Conservation (phyloP, 139 green algal species). For the Chlamydomonas incerta region DNA sequence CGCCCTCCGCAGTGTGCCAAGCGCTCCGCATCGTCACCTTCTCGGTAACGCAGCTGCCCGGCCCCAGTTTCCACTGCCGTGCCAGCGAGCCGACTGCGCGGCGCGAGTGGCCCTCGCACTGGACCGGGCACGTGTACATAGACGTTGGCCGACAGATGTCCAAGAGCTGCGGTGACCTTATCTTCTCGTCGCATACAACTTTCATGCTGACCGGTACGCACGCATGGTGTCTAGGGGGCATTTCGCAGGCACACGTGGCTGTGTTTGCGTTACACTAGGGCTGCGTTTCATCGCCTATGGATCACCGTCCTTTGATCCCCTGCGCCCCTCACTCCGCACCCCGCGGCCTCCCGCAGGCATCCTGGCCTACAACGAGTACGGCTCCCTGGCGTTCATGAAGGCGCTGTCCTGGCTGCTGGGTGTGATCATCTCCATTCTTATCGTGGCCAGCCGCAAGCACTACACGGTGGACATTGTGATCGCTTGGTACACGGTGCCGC, state of each 20-base stretch:
- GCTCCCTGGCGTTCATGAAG: conserved; percentile 64
- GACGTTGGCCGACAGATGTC: conserved; percentile 73
- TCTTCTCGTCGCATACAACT: conserved; percentile 92
- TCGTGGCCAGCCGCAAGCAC: conserved; percentile 92
- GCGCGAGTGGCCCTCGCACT: conserved; percentile 73
- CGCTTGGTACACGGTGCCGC: conserved; percentile 85
- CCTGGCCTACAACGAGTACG: conserved; percentile 89
- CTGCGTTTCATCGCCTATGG: too few relatives aligned
- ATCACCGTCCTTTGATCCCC: not conserved
- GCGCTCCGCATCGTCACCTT: conserved; percentile 91
- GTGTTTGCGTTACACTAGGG: not conserved
- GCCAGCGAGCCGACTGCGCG: conserved; percentile 61
- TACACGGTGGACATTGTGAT: conserved; percentile 88
- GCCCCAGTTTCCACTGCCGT: conserved; percentile 90
- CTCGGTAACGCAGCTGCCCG: conserved; percentile 86
- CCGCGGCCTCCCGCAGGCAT: conserved; percentile 69
- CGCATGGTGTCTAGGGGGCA: not conserved
- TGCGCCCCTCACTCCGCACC: conserved; percentile 49
- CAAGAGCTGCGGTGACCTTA: conserved; percentile 91
- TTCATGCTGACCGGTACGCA: conserved; percentile 72
- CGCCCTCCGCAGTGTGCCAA: conserved; percentile 78
- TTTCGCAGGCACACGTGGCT: too few relatives aligned
- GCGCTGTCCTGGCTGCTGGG: conserved; percentile 60
- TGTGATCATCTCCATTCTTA: conserved; percentile 77
- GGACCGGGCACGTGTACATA: conserved; percentile 80